Percentiles rank a stretch among this genome's conserved stretches.
phyloP scores from a whole-genome alignment of 768 basidiomycete species.

The Lactarius trivialis region DNA sequence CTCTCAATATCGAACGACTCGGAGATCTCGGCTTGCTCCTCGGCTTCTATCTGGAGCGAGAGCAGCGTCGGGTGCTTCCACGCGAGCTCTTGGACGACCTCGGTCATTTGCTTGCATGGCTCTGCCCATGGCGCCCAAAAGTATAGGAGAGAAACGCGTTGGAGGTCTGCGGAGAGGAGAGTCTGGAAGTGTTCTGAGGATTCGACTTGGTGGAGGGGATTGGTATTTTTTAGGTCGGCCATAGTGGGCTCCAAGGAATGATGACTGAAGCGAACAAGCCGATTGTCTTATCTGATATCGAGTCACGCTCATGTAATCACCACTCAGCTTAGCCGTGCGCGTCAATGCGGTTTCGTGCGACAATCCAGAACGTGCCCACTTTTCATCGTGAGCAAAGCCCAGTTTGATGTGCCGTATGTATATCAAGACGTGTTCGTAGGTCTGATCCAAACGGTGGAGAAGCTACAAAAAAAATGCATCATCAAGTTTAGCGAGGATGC shows the following conservation, averaged over 20 bases:
- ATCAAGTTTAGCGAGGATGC: conserved; percentile 69
- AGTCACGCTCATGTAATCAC: background rate
- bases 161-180: conserved; percentile 68
- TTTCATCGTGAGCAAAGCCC: conserved; percentile 18
- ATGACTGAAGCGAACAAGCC: no score
- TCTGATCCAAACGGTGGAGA: conserved; percentile 76
- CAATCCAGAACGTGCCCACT: conserved; percentile 18
- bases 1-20: conserved; percentile 90
- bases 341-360: conserved; percentile 27
- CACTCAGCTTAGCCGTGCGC: no score
- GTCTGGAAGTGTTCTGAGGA: conserved; percentile 69
- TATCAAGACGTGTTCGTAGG: conserved; percentile 34
- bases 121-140: conserved; percentile 95
- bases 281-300: no score
- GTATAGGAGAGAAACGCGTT: conserved; percentile 78
- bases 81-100: conserved; percentile 65
- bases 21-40: conserved; percentile 66
- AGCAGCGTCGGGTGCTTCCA: conserved; percentile 62
- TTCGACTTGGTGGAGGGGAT: conserved; percentile 43
- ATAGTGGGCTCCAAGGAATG: background rate
- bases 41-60: conserved; percentile 75
- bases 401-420: background rate
- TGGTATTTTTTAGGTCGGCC: conserved; percentile 20
- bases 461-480: conserved; percentile 77
- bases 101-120: conserved; percentile 87